phyloP scores from a whole-genome alignment of 2,329 filamentous ascomycete genomes.

The Seiridium cupressi region DNA sequence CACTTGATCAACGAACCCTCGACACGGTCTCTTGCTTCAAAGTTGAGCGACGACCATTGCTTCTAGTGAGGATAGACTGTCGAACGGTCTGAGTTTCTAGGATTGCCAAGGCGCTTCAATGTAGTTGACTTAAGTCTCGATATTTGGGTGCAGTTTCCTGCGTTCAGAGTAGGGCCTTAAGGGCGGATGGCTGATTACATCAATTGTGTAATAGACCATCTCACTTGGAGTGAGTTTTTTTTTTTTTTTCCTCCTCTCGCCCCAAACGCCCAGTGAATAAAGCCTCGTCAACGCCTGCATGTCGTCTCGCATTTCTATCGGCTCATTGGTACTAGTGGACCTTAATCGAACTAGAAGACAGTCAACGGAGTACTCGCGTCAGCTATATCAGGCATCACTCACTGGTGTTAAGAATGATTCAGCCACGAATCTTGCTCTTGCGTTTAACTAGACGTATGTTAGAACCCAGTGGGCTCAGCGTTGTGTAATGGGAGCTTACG shows the following conservation, averaged over 20 bases:
- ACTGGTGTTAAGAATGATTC: slow-evolving; percentile 92
- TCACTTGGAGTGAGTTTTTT: too few species aligned
- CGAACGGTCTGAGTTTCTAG: too few species aligned
- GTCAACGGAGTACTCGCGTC: background rate
- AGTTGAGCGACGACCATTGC: too few species aligned
- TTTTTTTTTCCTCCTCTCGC: background rate
- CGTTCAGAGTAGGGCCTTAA: too few species aligned
- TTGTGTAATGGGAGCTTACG: slow-evolving; percentile 54
- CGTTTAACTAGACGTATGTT: slow-evolving; percentile 70
- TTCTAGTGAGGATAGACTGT: too few species aligned
- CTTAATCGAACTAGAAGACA: slow-evolving; percentile 3
- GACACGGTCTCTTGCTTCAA: too few species aligned
- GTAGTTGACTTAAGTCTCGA: too few species aligned
- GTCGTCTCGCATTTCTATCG: background rate
- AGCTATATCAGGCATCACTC: background rate
- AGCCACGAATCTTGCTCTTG: slow-evolving; percentile 93
- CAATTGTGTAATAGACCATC: too few species aligned
- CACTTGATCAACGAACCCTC: too few species aligned
- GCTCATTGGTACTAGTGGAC: background rate
- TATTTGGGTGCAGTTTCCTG: too few species aligned
- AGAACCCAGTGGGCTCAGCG: slow-evolving; percentile 18
- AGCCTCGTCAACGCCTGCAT: background rate
- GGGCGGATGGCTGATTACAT: too few species aligned
- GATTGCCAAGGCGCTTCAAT: too few species aligned
- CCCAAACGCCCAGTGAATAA: background rate